These are phyloP conservation scores for Scedosporium dehoogii DNA, from an alignment of 2,329 filamentous ascomycete species.

Conservation along the genomic window DNA sequence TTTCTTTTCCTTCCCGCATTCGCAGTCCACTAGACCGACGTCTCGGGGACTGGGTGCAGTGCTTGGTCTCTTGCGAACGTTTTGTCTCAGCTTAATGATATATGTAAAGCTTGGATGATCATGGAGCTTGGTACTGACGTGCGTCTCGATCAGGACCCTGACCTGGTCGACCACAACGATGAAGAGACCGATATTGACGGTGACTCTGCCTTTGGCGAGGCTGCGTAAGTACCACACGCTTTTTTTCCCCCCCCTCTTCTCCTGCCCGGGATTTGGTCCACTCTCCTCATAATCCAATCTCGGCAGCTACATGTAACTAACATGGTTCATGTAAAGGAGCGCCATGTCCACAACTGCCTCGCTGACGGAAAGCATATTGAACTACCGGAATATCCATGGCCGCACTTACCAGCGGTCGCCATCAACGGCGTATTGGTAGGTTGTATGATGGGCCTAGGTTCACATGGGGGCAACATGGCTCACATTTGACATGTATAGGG, in stretches of 20 bases:
- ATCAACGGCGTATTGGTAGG: conserved; percentile 19
- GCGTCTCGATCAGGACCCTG: background rate
- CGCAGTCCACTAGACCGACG: no score
- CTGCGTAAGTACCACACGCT: background rate
- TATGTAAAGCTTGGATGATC: no score
- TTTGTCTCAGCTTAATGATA: no score
- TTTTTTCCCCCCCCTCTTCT: background rate
- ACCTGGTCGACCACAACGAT: background rate
- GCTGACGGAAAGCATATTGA: conserved; percentile 20
- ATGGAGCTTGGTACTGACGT: background rate
- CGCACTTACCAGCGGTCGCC: conserved; percentile 15
- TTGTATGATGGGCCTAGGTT: conserved; percentile 7
- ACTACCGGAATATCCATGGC: conserved; percentile 19
- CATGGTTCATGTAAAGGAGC: background rate
- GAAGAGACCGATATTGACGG: conserved; percentile 12
- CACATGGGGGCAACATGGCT: background rate
- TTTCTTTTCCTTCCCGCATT: no score
- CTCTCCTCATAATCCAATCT: background rate
- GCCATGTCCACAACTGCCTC: conserved; percentile 19
- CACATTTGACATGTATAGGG: conserved; percentile 10
- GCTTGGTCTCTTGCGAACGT: no score
- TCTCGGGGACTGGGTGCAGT: no score
- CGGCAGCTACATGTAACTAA: background rate
- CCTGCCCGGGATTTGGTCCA: background rate
- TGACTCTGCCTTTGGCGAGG: conserved; percentile 16